These are phyloP conservation scores for Candida sakaeoensis DNA, from an alignment of 805 yeast genomes.

Conservation along the genomic window DNA sequence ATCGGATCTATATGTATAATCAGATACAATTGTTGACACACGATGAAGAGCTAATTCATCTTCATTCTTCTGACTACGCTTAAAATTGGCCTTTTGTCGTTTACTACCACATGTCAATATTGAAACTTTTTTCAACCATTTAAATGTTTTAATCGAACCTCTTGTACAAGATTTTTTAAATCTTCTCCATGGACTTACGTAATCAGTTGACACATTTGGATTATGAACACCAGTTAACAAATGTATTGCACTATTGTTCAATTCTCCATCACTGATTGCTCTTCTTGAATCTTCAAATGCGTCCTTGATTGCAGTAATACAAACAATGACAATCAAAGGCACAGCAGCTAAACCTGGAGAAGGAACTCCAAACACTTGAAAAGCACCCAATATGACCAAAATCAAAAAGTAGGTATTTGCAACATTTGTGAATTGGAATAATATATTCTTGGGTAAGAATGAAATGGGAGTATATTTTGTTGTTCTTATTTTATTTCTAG, in stretches of 20 bases:
- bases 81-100: conserved; percentile 20
- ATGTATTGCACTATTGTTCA: conserved; percentile 65
- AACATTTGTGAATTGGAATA: conserved; percentile 53
- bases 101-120: conserved; percentile 25
- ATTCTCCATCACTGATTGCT: conserved; percentile 57
- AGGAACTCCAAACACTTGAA: conserved; percentile 69
- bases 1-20: conserved; percentile 17
- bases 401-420: conserved; percentile 59
- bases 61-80: conserved; percentile 21
- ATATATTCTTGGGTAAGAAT: conserved; percentile 54
- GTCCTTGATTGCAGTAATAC: conserved; percentile 70
- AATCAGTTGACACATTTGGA: conserved; percentile 52
- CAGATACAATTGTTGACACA: conserved; percentile 36
- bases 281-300: conserved; percentile 76
- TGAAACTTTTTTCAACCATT: conserved; percentile 18
- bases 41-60: conserved; percentile 30
- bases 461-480: conserved; percentile 59
- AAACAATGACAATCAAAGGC: conserved; percentile 76
- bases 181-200: conserved; percentile 61
- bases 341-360: conserved; percentile 74
- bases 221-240: conserved; percentile 51
- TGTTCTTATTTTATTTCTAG: conserved; percentile 58
- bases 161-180: conserved; percentile 59
- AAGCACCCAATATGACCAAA: conserved; percentile 52
- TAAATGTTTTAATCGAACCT: conserved; percentile 13